These are phyloP conservation scores for Shiraia sp. DNA, from an alignment of 2,329 filamentous ascomycete genomes.

Conservation along the genomic window DNA sequence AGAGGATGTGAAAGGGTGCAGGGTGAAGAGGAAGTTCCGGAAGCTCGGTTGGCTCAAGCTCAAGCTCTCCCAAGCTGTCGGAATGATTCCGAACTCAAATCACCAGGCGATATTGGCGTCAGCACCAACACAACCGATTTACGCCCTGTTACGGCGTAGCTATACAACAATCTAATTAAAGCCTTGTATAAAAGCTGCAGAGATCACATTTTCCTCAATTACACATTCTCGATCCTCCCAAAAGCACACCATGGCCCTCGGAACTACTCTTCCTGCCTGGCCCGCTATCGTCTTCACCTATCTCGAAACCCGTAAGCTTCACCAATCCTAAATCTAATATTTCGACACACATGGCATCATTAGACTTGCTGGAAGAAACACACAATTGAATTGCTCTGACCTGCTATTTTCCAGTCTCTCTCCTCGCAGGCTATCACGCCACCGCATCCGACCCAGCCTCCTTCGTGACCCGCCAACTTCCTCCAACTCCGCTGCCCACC, in stretches of 20 bases:
- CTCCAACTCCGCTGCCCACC: constrained; percentile 7
- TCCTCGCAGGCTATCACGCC: constrained; percentile 20
- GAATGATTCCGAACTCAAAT: too few species aligned
- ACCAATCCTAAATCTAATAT: background rate
- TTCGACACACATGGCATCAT: background rate
- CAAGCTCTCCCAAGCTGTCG: too few species aligned
- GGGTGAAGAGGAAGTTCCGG: too few species aligned
- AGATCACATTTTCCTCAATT: background rate
- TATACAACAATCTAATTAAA: too few species aligned
- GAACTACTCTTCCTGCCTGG: constrained; percentile 28
- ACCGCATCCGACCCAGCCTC: constrained; percentile 13
- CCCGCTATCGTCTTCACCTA: constrained; percentile 33
- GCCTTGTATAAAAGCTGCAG: too few species aligned
- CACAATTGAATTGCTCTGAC: background rate
- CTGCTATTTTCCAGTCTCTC: constrained; percentile 3
- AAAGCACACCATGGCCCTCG: constrained; percentile 24
- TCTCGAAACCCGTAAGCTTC: constrained; percentile 28
- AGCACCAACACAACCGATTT: too few species aligned
- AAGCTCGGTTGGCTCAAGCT: too few species aligned
- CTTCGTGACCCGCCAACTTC: constrained; percentile 24
- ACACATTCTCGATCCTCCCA: too few species aligned
- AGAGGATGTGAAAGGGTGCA: too few species aligned
- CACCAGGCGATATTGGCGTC: too few species aligned
- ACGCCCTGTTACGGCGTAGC: too few species aligned
- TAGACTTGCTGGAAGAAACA: too few species aligned